Percentiles rank a stretch among this genome's conserved stretches.
These are phyloP conservation scores for Verbascum thapsus DNA, from an alignment of 257 asterid genomes.

Conservation along the genomic window DNA sequence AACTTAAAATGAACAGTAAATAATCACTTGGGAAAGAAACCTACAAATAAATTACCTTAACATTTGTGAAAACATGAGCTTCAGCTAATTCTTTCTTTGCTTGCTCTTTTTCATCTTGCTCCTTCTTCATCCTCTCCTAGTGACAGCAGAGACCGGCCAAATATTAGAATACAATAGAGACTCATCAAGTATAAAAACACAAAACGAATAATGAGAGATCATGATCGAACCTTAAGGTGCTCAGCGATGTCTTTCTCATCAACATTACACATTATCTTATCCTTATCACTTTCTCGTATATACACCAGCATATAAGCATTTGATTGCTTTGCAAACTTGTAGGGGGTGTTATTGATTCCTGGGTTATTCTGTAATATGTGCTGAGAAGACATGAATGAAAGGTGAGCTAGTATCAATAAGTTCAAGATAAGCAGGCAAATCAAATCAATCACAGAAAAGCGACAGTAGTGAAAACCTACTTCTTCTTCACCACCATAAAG, in stretches of 20 bases:
- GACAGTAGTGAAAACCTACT: slow-evolving; percentile 35
- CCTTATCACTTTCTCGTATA: slow-evolving; percentile 56
- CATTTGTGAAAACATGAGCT: slow-evolving; percentile 29
- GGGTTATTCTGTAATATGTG: slow-evolving; percentile 45
- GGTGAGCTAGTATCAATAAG: slow-evolving; percentile 22
- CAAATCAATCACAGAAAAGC: slow-evolving; percentile 9
- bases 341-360: slow-evolving; percentile 43
- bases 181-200: not conserved
- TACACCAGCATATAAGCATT: slow-evolving; percentile 63
- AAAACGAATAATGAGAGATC: not conserved
- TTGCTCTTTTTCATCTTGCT: slow-evolving; percentile 28
- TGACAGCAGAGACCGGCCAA: not conserved
- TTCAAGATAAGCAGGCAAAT: slow-evolving; percentile 6
- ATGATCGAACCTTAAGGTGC: slow-evolving; percentile 59
- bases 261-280: slow-evolving; percentile 49
- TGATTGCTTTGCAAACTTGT: slow-evolving; percentile 49
- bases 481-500: slow-evolving; percentile 65
- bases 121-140: slow-evolving; percentile 32
- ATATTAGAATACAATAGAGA: not conserved
- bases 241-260: slow-evolving; percentile 88
- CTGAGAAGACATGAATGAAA: slow-evolving; percentile 31
- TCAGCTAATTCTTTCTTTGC: slow-evolving; percentile 30
- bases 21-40: not conserved
- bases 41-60: slow-evolving; percentile 31
- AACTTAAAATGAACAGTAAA: not conserved